Base-by-base conservation (phyloP, 1,139 yeast genomes). In the Blastobotrys aristatus region DNA sequence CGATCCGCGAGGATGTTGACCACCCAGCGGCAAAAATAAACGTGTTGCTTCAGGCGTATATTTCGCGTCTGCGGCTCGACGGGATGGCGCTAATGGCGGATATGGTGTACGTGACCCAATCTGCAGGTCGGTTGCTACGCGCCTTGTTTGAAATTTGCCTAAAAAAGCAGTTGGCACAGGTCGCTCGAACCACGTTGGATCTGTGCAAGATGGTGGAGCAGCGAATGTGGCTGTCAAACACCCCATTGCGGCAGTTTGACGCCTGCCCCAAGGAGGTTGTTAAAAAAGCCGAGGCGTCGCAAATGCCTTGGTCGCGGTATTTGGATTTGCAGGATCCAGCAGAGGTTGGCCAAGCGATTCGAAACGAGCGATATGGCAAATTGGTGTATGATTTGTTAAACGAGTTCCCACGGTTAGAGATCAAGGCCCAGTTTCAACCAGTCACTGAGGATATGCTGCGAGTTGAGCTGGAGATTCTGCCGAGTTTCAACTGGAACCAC, bases 51-150 rank as follows among this genome's bases (percentile, higher is more conserved):
- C 98, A 94, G 61, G 79, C 96, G 0, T 89, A 86, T 59, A 84
- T 94, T 16, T 86, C 97, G 1, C 68, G 83, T 31, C 68, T 90
- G 35, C 69, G 73, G 10, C 70, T 94, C 14, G 95, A 85, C 2
- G 98, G 97, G 0, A 87, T 87, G 70, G 97, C 97, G 0, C 68
- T 94, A 50, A 80, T 84, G 74, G 82, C 97, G 0, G 99, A 94
- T 68, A 89, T 90, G 97, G 76, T 87, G 3, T 92, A 87, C 60
- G 79, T 94, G 36, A 86, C 94, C 0, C 98, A 92, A 63, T 87
- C 95, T 33, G 97, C 97, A 0, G 95, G 95, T 5, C 76, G 99
- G 62, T 67, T 94, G 37, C 71, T 90, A 46, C 70, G 97, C 46
- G 97, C 98, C 0, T 76, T 94, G 54, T 82, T 77, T 61, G 97